Percentiles rank a stretch among this genome's conserved stretches.
phyloP scores from a whole-genome alignment of 2,329 filamentous ascomycete species.

The Clonostachys solani region DNA sequence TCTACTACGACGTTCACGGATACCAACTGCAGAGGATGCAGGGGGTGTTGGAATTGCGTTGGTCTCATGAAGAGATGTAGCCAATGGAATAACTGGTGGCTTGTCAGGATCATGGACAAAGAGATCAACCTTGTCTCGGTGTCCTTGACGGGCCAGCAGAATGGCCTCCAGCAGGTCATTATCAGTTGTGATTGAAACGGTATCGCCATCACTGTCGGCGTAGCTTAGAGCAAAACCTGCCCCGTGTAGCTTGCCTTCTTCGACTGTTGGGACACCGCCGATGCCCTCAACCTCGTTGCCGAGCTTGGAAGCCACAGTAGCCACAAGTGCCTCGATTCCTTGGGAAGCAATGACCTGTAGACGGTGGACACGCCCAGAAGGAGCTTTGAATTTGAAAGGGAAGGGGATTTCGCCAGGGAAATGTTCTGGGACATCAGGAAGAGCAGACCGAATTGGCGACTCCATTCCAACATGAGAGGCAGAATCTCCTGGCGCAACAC shows the following conservation, averaged over 20 bases:
- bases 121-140: constrained; percentile 89
- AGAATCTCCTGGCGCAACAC: constrained; percentile 87
- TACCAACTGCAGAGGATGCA: constrained; percentile 36
- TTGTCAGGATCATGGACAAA: constrained; percentile 94
- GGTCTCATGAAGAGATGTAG: constrained; percentile 17
- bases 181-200: constrained; percentile 94
- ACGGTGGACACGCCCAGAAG: constrained; percentile 88
- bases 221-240: constrained; percentile 91
- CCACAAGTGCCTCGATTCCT: constrained; percentile 76
- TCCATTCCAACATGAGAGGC: constrained; percentile 87
- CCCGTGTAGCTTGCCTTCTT: constrained; percentile 72
- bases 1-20: constrained; percentile 44
- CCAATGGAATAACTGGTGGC: constrained; percentile 62
- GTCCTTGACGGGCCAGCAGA: constrained; percentile 70
- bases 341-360: constrained; percentile 78
- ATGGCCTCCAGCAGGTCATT: constrained; percentile 91
- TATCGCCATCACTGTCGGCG: constrained; percentile 93
- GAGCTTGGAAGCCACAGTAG: constrained; percentile 77
- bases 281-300: constrained; percentile 78
- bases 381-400: constrained; percentile 98
- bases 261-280: constrained; percentile 73
- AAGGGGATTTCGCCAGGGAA: constrained; percentile 73
- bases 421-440: constrained; percentile 47
- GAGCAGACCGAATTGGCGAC: constrained; percentile 65
- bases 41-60: constrained; percentile 50